phyloP scores from a whole-genome alignment of 2,329 filamentous ascomycete species.

The Pestalotiopsis sp. region DNA sequence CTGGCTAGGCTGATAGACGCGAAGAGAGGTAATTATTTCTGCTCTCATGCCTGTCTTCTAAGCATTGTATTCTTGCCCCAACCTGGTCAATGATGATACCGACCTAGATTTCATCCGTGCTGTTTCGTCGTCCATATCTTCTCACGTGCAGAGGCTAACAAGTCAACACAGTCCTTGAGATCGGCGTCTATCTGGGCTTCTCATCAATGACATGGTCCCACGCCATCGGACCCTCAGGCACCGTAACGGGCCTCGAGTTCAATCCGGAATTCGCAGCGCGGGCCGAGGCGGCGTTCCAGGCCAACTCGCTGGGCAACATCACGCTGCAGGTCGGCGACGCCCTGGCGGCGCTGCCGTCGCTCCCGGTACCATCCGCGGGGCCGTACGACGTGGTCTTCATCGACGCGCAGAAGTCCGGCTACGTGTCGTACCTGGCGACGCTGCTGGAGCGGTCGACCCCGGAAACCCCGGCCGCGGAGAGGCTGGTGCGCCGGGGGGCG shows the following conservation, averaged over 20 bases:
- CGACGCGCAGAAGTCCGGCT: slow-evolving; percentile 54
- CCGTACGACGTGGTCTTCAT: slow-evolving; percentile 57
- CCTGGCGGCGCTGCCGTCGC: slow-evolving; percentile 27
- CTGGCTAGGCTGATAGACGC: slow-evolving; percentile 41
- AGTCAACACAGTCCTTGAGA: slow-evolving; percentile 40
- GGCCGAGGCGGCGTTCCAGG: slow-evolving; percentile 38
- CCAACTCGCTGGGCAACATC: slow-evolving; percentile 42
- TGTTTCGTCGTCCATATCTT: not conserved
- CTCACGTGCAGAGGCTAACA: not conserved
- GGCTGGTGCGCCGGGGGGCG: slow-evolving; percentile 46
- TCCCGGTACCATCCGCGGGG: slow-evolving; percentile 29
- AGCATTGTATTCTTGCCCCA: not conserved
- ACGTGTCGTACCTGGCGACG: slow-evolving; percentile 45
- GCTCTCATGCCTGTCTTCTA: not conserved
- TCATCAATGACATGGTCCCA: slow-evolving; percentile 49
- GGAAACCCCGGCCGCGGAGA: slow-evolving; percentile 20
- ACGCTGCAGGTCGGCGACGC: slow-evolving; percentile 49
- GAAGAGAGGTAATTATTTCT: slow-evolving; percentile 33
- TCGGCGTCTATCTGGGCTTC: slow-evolving; percentile 50
- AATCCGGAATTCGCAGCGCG: slow-evolving; percentile 41
- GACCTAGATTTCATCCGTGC: not conserved
- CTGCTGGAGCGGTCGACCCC: slow-evolving; percentile 45
- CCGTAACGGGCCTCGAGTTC: slow-evolving; percentile 47
- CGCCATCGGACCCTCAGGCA: slow-evolving; percentile 41
- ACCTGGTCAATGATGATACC: not conserved